Base-by-base conservation (phyloP, 148 eudicot genomes). In the Rhododendron molle region DNA sequence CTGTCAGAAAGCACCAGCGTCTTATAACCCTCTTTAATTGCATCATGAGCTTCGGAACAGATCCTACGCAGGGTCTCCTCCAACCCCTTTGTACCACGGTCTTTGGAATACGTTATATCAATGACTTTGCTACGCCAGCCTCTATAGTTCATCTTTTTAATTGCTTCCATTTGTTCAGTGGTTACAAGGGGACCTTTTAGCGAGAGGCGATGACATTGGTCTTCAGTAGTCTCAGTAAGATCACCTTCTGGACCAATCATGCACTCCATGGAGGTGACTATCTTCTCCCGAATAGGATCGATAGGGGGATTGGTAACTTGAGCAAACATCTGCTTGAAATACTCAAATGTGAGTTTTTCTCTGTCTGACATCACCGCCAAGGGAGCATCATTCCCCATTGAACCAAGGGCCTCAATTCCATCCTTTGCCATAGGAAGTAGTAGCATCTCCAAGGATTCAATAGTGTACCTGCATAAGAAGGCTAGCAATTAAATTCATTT, bases 181-280 rank as follows among this genome's bases (percentile, higher is more conserved):
- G 98, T 85, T 34, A 97, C 83, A 62, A 97, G 95, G 85, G 99
- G 97, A 18, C 98, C 99, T 91, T 95, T 97, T 36, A 97, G 90
- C 9, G 99, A 97, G 32, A 97, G 94, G 71, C 99, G 99, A 73
- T 95, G 96, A 60, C 98, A 95, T 87, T 97, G 99, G 83, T 89
- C 96, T 88, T 95, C 99, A 8, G 99, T 94, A 38, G 96, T 93
- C 90, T 97, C 99, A 14, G 98, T 97, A 44, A 97, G 98, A 90
- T 97, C 99, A 28, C 99, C 99, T 88, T 97, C 99, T 30, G 99
- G 98, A 84, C 99, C 99, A 76, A 97, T 91, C 99, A 97, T 97
- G 92, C 99, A 97, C 84, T 95, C 95, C 95, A 93, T 97, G 58
- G 99, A 97, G 54, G 99, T 97, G 85, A 97, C 99, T 56, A 97